Evolutionary conservation across 2,329 filamentous ascomycete species (phyloP).

Genomic region (Didymella segeticola): DNA sequence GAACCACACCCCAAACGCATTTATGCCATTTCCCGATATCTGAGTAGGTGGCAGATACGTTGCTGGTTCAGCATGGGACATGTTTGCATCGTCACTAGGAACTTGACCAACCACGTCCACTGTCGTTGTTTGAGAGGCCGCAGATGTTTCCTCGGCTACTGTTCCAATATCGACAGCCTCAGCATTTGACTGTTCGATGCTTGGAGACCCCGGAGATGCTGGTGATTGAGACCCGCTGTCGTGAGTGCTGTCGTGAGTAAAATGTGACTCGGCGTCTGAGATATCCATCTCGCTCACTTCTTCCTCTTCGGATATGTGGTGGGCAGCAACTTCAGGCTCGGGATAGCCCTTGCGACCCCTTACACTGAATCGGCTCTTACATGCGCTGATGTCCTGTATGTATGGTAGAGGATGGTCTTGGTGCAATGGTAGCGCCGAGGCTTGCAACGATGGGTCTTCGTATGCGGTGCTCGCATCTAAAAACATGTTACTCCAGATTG

Average conservation of each 20-base stretch:
- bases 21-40: neutral
- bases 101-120: neutral
- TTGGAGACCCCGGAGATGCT: neutral
- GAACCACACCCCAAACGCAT: conserved; percentile 14
- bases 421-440: neutral
- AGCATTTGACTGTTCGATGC: neutral
- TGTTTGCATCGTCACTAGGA: neutral
- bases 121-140: neutral
- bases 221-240: neutral
- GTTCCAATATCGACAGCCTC: neutral
- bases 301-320: neutral
- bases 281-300: conserved; percentile 13
- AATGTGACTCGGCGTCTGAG: conserved; percentile 3
- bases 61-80: neutral
- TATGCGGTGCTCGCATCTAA: conserved; percentile 37
- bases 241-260: neutral
- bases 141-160: neutral
- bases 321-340: neutral
- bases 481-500: conserved; percentile 38
- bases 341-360: neutral
- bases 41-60: neutral
- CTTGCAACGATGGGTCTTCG: conserved; percentile 7
- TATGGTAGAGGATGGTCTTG: conserved; percentile 3
- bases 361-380: conserved; percentile 16
- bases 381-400: conserved; percentile 19